phyloP scores from a whole-genome alignment of 257 asterid species.

The Ocimum tenuiflorum region DNA sequence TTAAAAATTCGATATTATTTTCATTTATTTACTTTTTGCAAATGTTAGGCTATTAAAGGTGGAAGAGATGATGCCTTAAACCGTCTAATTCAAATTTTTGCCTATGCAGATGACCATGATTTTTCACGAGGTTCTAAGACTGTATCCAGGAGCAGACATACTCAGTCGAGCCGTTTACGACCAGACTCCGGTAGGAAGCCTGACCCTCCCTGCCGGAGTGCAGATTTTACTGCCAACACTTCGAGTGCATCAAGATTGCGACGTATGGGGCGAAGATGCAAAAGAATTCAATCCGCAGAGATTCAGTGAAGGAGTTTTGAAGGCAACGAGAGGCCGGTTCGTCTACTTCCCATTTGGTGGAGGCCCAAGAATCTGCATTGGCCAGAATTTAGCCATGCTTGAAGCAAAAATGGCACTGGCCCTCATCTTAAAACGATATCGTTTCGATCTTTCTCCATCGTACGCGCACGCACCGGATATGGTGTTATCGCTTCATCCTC shows the following conservation, averaged over 20 bases:
- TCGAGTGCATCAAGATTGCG: slow-evolving; percentile 31
- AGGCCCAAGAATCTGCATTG: slow-evolving; percentile 55
- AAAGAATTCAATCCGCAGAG: slow-evolving; percentile 49
- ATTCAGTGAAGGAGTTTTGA: slow-evolving; percentile 33
- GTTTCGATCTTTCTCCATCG: slow-evolving; percentile 41
- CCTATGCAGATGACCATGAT: slow-evolving; percentile 33
- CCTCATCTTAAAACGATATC: slow-evolving; percentile 28
- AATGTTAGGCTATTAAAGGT: too few relatives aligned
- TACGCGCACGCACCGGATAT: slow-evolving; percentile 42
- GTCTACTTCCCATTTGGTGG: slow-evolving; percentile 36
- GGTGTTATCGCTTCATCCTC: slow-evolving; percentile 30
- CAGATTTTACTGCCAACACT: slow-evolving; percentile 22
- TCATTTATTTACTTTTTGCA: too few relatives aligned
- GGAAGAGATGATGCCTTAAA: too few relatives aligned
- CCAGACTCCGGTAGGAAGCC: slow-evolving; percentile 26
- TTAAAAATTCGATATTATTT: too few relatives aligned
- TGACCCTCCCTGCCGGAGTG: slow-evolving; percentile 34
- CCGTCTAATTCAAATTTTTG: too few relatives aligned
- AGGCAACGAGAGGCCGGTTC: slow-evolving; percentile 27
- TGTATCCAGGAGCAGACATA: slow-evolving; percentile 30
- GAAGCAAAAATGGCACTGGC: slow-evolving; percentile 50
- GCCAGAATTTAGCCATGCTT: slow-evolving; percentile 44
- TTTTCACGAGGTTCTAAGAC: slow-evolving; percentile 41
- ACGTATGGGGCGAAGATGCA: slow-evolving; percentile 51
- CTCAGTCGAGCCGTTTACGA: not conserved